phyloP scores from a whole-genome alignment of 306 rosid species.

The Rosa lucieae region DNA sequence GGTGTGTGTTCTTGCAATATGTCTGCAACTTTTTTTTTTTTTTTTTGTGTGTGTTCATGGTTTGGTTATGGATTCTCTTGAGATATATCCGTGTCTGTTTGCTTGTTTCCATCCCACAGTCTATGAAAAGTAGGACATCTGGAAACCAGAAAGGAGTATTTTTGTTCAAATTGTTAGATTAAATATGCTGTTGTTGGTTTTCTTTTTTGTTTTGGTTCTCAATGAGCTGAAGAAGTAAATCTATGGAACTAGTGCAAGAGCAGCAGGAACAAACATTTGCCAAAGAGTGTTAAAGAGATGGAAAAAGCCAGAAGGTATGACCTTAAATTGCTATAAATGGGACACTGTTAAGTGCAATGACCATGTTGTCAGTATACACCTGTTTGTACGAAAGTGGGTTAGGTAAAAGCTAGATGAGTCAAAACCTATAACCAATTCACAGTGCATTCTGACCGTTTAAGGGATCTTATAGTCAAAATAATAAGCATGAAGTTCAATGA shows the following conservation, averaged over 20 bases:
- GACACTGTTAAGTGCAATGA: not conserved
- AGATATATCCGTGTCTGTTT: not conserved
- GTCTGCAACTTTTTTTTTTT: not conserved
- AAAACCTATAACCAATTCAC: not conserved
- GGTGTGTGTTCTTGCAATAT: not conserved
- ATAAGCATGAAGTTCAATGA: not conserved
- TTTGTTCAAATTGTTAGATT: not conserved
- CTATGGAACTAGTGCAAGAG: not conserved
- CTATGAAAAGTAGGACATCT: not conserved
- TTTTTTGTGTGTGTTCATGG: not conserved
- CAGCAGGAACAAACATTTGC: not conserved
- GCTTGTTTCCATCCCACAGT: not conserved
- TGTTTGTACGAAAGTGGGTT: not conserved
- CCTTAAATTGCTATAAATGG: not conserved
- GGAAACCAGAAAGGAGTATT: not conserved
- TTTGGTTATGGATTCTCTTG: not conserved
- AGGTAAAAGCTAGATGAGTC: not conserved
- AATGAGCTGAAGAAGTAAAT: not conserved
- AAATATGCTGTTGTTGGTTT: not conserved
- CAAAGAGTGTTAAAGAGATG: constrained; percentile 3
- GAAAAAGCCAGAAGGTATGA: constrained; percentile 7
- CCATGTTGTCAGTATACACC: not conserved
- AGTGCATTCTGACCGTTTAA: not conserved
- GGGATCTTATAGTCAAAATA: not conserved
- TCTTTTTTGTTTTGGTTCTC: not conserved